Evolutionary conservation across 202 grass and related monocot genomes (phyloP).

Genomic region (Digitaria exilis): DNA sequence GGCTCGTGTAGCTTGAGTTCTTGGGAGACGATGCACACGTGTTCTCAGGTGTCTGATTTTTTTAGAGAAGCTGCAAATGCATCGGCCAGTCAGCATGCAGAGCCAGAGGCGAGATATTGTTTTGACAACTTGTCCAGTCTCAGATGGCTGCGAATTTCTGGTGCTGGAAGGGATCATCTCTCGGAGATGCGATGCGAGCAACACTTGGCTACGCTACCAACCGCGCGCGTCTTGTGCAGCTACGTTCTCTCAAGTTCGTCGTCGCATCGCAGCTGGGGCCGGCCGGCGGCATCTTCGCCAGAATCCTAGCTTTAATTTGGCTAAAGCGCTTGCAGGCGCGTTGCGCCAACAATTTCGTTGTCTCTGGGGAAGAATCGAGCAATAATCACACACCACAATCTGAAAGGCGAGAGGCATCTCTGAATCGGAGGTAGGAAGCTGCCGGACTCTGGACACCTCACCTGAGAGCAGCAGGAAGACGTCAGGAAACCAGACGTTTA

Average conservation of each 20-base stretch:
- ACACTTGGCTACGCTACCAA: conserved; percentile 5
- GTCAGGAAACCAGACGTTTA: neutral
- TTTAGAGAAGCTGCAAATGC: neutral
- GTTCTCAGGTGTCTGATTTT: conserved; percentile 4
- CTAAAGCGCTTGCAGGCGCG: conserved; percentile 2
- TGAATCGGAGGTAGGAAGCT: neutral
- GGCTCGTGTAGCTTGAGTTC: neutral
- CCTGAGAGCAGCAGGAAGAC: neutral
- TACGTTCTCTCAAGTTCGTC: neutral
- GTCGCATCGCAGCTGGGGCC: neutral
- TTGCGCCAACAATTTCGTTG: neutral
- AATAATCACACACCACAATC: neutral
- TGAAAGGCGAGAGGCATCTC: neutral
- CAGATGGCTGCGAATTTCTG: neutral
- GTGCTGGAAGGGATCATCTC: neutral
- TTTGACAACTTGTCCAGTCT: neutral
- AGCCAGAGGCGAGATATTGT: neutral
- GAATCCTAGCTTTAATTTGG: neutral
- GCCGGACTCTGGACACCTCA: neutral
- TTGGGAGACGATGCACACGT: neutral
- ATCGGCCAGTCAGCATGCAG: neutral
- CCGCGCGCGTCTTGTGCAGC: neutral
- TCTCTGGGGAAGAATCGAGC: neutral
- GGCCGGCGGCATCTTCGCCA: neutral
- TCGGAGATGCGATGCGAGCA: conserved; percentile 6